phyloP scores from a whole-genome alignment of 2,329 filamentous ascomycete species.

The Paracoccidioides brasiliensis region DNA sequence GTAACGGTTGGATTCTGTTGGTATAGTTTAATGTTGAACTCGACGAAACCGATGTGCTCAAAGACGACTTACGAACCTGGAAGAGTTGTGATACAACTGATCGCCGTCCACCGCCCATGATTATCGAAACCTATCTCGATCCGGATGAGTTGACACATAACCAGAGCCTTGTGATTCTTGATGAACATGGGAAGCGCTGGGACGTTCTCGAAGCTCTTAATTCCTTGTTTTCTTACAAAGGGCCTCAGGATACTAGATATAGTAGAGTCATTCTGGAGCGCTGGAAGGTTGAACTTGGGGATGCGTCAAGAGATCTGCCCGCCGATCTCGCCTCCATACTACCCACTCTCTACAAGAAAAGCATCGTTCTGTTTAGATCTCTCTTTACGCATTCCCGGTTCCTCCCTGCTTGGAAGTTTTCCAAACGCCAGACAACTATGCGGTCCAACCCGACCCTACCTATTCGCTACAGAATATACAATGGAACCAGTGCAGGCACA shows the following conservation, averaged over 20 bases:
- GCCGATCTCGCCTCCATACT: conserved; percentile 47
- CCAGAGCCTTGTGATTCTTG: conserved; percentile 75
- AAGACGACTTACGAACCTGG: conserved; percentile 70
- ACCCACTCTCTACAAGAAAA: conserved; percentile 92
- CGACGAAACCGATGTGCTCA: conserved; percentile 79
- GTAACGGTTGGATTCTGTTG: not conserved
- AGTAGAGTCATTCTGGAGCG: conserved; percentile 77
- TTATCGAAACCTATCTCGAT: conserved; percentile 85
- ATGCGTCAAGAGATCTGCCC: conserved; percentile 41
- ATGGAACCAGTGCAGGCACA: conserved; percentile 39
- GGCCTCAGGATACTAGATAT: conserved; percentile 26
- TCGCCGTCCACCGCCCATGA: conserved; percentile 65
- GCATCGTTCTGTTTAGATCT: conserved; percentile 84
- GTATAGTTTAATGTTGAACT: conserved; percentile 84
- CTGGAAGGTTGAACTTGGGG: conserved; percentile 75
- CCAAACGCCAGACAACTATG: conserved; percentile 59
- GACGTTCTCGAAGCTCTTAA: conserved; percentile 77
- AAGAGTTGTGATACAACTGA: conserved; percentile 64
- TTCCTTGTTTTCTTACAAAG: conserved; percentile 19
- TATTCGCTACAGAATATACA: conserved; percentile 67
- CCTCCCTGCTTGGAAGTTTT: conserved; percentile 75
- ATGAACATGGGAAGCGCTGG: conserved; percentile 84
- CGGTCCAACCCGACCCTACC: conserved; percentile 51
- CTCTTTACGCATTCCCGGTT: conserved; percentile 72
- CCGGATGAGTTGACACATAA: conserved; percentile 64